These are phyloP conservation scores for Stylonectria norvegica DNA, from an alignment of 2,329 filamentous ascomycete genomes.

Conservation along the genomic window DNA sequence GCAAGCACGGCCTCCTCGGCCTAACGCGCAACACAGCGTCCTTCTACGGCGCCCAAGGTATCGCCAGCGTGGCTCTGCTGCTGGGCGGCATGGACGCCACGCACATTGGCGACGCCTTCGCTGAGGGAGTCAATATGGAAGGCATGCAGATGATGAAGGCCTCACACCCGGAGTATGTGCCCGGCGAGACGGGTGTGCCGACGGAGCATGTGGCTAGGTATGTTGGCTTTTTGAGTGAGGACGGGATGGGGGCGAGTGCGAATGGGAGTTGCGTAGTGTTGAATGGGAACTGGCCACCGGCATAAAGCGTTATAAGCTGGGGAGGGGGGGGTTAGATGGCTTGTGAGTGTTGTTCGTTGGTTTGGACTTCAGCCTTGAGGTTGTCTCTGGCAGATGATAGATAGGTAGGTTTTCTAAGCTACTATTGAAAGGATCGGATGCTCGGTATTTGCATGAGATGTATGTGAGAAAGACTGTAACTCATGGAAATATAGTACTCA, in stretches of 20 bases:
- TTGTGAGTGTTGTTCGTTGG: too few species aligned
- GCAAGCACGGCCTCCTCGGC: constrained; percentile 52
- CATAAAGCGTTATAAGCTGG: too few species aligned
- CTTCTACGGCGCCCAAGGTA: constrained; percentile 52
- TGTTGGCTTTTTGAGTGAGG: constrained; percentile 32
- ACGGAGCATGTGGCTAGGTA: constrained; percentile 39
- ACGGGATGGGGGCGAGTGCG: constrained; percentile 28
- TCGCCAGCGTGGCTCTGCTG: constrained; percentile 47
- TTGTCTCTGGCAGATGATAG: too few species aligned
- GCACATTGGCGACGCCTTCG: constrained; percentile 48
- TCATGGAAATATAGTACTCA: constrained; percentile 29
- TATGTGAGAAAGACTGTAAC: constrained; percentile 24
- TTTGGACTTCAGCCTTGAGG: too few species aligned
- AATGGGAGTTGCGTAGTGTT: constrained; percentile 36
- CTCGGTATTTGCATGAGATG: constrained; percentile 4
- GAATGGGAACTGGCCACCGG: constrained; percentile 37
- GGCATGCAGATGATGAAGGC: constrained; percentile 27
- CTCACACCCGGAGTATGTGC: constrained; percentile 28
- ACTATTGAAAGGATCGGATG: too few species aligned
- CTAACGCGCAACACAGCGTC: constrained; percentile 56
- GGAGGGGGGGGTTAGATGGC: too few species aligned
- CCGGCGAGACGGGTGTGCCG: constrained; percentile 27
- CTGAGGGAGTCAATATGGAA: constrained; percentile 32
- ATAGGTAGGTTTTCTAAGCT: too few species aligned
- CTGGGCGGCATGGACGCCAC: constrained; percentile 54